phyloP scores from a whole-genome alignment of 148 eudicot species.

The Nepenthes gracilis region DNA sequence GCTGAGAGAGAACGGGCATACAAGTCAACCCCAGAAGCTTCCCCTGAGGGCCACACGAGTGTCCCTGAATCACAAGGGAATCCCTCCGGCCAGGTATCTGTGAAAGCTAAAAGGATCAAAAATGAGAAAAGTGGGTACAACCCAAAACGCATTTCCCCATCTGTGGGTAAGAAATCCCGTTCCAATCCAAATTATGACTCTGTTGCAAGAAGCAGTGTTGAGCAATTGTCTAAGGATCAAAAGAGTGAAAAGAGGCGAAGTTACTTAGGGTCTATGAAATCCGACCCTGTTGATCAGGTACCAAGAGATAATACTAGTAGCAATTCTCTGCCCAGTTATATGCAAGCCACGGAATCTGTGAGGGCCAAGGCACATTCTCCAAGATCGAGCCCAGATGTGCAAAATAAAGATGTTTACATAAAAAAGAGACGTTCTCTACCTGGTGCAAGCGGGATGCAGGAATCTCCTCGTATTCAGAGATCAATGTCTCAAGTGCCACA shows the following conservation, averaged over 20 bases:
- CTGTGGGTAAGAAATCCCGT: constrained; percentile 44
- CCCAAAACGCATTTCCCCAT: constrained; percentile 36
- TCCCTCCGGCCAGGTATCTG: constrained; percentile 69
- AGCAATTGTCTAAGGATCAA: constrained; percentile 47
- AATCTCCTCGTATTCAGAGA: constrained; percentile 61
- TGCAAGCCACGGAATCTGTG: constrained; percentile 98
- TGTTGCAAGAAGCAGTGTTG: constrained; percentile 45
- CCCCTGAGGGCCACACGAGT: constrained; percentile 52
- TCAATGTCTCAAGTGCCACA: constrained; percentile 40
- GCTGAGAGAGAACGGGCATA: constrained; percentile 13
- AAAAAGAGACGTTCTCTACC: constrained; percentile 88
- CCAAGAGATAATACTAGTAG: constrained; percentile 55
- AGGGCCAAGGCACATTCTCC: constrained; percentile 81
- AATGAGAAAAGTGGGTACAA: constrained; percentile 35
- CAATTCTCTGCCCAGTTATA: constrained; percentile 70
- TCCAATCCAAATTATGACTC: constrained; percentile 36
- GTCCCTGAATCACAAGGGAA: constrained; percentile 56
- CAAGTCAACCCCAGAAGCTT: constrained; percentile 45
- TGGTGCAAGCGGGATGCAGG: constrained; percentile 61
- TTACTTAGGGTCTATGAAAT: constrained; percentile 60
- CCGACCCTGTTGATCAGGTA: constrained; percentile 65
- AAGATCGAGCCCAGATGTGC: constrained; percentile 82
- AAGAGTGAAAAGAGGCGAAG: constrained; percentile 60
- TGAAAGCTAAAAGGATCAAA: constrained; percentile 44
- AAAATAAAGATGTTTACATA: constrained; percentile 37